Evolutionary conservation across 1,284 basidiomycete genomes (phyloP).

Genomic region (Trichosporon ovoides): DNA sequence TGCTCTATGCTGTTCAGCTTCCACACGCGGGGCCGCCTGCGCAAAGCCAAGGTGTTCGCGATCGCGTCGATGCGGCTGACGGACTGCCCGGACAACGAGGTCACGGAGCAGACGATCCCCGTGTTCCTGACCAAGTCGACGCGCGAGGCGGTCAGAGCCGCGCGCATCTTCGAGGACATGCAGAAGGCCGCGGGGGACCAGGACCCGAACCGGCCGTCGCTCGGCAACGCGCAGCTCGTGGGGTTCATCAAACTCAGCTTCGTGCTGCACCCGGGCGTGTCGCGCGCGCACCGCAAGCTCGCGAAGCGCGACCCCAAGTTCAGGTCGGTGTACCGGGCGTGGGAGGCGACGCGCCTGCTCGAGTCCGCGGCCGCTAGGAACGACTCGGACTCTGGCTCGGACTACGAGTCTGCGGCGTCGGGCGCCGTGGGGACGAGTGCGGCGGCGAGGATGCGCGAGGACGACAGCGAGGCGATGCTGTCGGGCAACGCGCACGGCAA

Average conservation of each 20-base stretch:
- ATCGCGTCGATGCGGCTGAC: slow-evolving; percentile 33
- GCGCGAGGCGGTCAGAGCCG: slow-evolving; percentile 25
- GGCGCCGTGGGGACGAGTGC: neutral
- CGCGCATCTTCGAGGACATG: neutral
- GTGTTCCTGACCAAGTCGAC: slow-evolving; percentile 37
- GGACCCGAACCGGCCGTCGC: neutral
- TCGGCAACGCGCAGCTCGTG: slow-evolving; percentile 14
- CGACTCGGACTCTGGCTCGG: slow-evolving; percentile 12
- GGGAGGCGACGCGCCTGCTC: slow-evolving; percentile 29
- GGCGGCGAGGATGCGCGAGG: slow-evolving; percentile 16
- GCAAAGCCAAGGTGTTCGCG: slow-evolving; percentile 39
- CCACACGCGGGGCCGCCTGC: slow-evolving; percentile 27
- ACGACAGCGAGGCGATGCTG: slow-evolving; percentile 27
- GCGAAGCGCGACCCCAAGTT: slow-evolving; percentile 41
- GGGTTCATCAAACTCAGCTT: slow-evolving; percentile 36
- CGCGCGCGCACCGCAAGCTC: slow-evolving; percentile 37
- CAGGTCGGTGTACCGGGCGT: slow-evolving; percentile 42
- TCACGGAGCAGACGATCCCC: slow-evolving; percentile 23
- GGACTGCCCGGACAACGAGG: slow-evolving; percentile 34
- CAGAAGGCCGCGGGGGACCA: slow-evolving; percentile 17
- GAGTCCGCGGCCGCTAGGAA: neutral
- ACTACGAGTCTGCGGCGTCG: slow-evolving; percentile 8
- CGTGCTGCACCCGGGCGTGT: slow-evolving; percentile 38
- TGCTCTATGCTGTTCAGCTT: slow-evolving; percentile 43
- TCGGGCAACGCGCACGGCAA: slow-evolving; percentile 33